phyloP scores from a whole-genome alignment of 1,139 yeast genomes.

The Fermentozyma sake region DNA sequence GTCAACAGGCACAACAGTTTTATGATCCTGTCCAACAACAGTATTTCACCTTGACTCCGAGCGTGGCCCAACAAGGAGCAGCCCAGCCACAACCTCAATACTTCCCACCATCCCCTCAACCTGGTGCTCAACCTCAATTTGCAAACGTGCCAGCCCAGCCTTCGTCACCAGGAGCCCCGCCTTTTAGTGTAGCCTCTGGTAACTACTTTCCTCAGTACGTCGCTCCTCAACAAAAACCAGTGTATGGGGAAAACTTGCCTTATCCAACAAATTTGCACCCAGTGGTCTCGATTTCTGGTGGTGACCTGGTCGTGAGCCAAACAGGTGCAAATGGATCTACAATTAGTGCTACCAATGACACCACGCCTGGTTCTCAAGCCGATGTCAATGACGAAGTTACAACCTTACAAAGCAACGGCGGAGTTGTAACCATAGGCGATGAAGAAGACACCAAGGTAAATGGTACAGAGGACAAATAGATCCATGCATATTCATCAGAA shows the following conservation, averaged over 20 bases:
- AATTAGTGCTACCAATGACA: too few relatives aligned
- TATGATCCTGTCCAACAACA: constrained; percentile 47
- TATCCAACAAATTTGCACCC: constrained; percentile 12
- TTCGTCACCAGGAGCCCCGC: constrained; percentile 8
- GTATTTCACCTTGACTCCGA: constrained; percentile 40
- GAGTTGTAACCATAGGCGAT: constrained; percentile 1
- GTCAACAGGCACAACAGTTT: constrained; percentile 34
- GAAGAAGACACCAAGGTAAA: constrained; percentile 1
- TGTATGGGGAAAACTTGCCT: constrained; percentile 11
- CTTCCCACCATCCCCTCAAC: constrained; percentile 35
- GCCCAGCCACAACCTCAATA: constrained; percentile 22
- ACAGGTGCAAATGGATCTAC: neutral
- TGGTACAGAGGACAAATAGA: constrained; percentile 2
- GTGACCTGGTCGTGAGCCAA: constrained; percentile 1
- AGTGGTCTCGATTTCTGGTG: constrained; percentile 6
- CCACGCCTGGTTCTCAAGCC: too few relatives aligned
- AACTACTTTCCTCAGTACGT: constrained; percentile 16
- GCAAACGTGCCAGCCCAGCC: constrained; percentile 10
- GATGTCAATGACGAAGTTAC: constrained; percentile 12
- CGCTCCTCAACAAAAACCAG: constrained; percentile 3
- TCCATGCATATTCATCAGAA: too few relatives aligned
- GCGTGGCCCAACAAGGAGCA: constrained; percentile 13
- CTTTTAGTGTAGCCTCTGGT: constrained; percentile 14
- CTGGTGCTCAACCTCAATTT: constrained; percentile 9
- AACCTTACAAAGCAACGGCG: constrained; percentile 11